Percentiles rank a stretch among this genome's conserved stretches.
Evolutionary conservation across 495 filamentous ascomycete genomes (phyloP).

Genomic region (Penicillium canescens): DNA sequence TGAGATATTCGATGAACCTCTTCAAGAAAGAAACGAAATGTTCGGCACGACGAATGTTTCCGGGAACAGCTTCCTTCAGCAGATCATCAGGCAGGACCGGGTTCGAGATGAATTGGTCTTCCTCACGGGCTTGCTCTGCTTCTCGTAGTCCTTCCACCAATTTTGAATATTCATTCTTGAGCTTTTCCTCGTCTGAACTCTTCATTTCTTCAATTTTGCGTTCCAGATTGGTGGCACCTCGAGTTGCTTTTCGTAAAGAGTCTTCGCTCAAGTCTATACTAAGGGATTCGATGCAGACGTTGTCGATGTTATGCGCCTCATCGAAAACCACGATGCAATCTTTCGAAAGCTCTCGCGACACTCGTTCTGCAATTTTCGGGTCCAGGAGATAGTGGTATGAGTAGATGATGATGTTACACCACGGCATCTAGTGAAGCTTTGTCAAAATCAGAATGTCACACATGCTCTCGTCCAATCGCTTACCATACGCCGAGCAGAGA

Average conservation of each 20-base stretch:
- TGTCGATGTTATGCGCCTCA: slow-evolving; percentile 99
- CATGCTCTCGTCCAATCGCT: slow-evolving; percentile 13
- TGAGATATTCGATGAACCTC: slow-evolving; percentile 96
- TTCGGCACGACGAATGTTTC: slow-evolving; percentile 94
- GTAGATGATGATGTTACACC: slow-evolving; percentile 98
- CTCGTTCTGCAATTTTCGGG: slow-evolving; percentile 95
- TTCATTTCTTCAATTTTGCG: slow-evolving; percentile 91
- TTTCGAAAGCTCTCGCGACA: slow-evolving; percentile 94
- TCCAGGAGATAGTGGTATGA: slow-evolving; percentile 98
- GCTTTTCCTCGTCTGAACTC: slow-evolving; percentile 82
- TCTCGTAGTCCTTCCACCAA: slow-evolving; percentile 90
- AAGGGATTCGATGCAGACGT: slow-evolving; percentile 97
- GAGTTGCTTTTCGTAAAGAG: slow-evolving; percentile 81
- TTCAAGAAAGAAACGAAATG: slow-evolving; percentile 96
- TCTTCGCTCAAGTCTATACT: slow-evolving; percentile 97
- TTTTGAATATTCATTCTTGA: slow-evolving; percentile 94
- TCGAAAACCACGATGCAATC: slow-evolving; percentile 99
- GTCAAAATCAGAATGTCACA: slow-evolving; percentile 7
- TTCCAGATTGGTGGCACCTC: slow-evolving; percentile 88
- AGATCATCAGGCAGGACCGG: slow-evolving; percentile 51
- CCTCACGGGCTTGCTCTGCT: slow-evolving; percentile 82
- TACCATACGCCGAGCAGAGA: slow-evolving; percentile 92
- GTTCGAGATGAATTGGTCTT: slow-evolving; percentile 97
- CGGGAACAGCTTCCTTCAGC: slow-evolving; percentile 84
- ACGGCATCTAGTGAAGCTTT: slow-evolving; percentile 70